phyloP scores from a whole-genome alignment of 495 filamentous ascomycete species.

The Hypoxylon trugodes region DNA sequence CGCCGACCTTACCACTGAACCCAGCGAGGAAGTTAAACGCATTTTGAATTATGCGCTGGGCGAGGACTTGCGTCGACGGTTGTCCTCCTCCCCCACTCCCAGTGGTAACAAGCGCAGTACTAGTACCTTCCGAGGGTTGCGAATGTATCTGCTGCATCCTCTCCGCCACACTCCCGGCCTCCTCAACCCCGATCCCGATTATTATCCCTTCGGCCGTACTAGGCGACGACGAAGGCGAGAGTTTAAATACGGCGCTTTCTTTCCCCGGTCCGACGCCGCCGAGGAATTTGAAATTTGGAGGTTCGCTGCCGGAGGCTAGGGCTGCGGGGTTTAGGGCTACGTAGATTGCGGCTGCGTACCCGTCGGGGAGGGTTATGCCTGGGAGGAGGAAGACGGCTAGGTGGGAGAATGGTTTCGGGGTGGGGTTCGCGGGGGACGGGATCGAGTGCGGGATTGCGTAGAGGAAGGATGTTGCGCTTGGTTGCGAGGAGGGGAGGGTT shows the following conservation, averaged over 20 bases:
- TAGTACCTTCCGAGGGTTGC: neutral
- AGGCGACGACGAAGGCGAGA: conserved; percentile 47
- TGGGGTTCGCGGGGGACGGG: conserved; percentile 26
- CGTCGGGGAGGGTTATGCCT: conserved; percentile 72
- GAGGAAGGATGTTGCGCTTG: conserved; percentile 50
- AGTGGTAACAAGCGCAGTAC: conserved; percentile 15
- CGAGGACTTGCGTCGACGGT: conserved; percentile 74
- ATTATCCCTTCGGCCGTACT: conserved; percentile 55
- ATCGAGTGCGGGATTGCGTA: conserved; percentile 51
- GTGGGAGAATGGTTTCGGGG: conserved; percentile 67
- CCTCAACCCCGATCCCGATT: conserved; percentile 86
- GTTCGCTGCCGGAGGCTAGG: conserved; percentile 19
- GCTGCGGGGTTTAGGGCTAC: conserved; percentile 60
- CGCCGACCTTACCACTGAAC: conserved; percentile 68
- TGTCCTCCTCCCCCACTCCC: conserved; percentile 39
- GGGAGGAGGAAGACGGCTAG: conserved; percentile 91
- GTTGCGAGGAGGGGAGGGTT: conserved; percentile 51
- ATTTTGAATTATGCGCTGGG: conserved; percentile 92
- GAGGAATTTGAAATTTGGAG: conserved; percentile 75
- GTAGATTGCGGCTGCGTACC: conserved; percentile 89
- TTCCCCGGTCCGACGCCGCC: conserved; percentile 89
- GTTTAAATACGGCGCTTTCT: conserved; percentile 85
- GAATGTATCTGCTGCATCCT: conserved; percentile 67
- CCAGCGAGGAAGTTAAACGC: conserved; percentile 97
- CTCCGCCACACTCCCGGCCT: conserved; percentile 70